These are phyloP conservation scores for Sporothrix protearum DNA, from an alignment of 2,329 filamentous ascomycete species.

Conservation along the genomic window DNA sequence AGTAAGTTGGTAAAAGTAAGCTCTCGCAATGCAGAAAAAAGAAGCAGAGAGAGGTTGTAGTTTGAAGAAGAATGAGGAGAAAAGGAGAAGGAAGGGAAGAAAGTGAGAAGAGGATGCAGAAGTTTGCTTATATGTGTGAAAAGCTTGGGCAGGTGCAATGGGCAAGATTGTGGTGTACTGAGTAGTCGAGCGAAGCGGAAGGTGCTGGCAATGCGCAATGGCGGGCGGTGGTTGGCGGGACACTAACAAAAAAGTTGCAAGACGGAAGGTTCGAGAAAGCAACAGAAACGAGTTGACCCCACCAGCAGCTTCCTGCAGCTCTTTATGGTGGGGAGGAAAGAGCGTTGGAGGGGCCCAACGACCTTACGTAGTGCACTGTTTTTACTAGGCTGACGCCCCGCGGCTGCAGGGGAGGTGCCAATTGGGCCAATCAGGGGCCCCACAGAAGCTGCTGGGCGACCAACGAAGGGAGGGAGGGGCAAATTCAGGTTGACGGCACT, in stretches of 20 bases:
- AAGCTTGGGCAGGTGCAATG: slow-evolving; percentile 15
- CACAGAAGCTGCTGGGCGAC: slow-evolving; percentile 16
- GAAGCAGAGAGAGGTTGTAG: slow-evolving; percentile 15
- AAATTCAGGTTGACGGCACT: background rate
- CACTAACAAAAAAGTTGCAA: slow-evolving; percentile 19
- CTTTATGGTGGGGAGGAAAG: background rate
- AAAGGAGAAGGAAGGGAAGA: slow-evolving; percentile 9
- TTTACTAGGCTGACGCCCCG: slow-evolving; percentile 19
- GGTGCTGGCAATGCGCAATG: slow-evolving; percentile 15
- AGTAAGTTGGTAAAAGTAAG: background rate
- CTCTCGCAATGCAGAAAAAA: slow-evolving; percentile 11
- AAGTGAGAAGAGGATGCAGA: slow-evolving; percentile 1
- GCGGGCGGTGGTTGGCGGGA: slow-evolving; percentile 27
- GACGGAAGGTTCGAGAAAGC: slow-evolving; percentile 31
- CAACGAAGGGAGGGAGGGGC: slow-evolving; percentile 4
- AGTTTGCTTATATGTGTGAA: slow-evolving; percentile 25
- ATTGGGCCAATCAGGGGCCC: slow-evolving; percentile 20
- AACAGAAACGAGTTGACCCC: slow-evolving; percentile 26
- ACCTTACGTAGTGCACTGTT: background rate
- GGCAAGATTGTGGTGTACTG: background rate
- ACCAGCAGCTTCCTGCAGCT: slow-evolving; percentile 25
- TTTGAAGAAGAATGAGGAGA: slow-evolving; percentile 18
- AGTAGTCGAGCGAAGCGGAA: background rate
- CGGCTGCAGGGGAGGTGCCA: slow-evolving; percentile 18
- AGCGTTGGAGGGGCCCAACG: background rate